Evolutionary conservation across 31 red algal genomes (phyloP), one percentile per base, ranked within the genome.

Genomic region (Asparagopsis taxiformis): DNA sequence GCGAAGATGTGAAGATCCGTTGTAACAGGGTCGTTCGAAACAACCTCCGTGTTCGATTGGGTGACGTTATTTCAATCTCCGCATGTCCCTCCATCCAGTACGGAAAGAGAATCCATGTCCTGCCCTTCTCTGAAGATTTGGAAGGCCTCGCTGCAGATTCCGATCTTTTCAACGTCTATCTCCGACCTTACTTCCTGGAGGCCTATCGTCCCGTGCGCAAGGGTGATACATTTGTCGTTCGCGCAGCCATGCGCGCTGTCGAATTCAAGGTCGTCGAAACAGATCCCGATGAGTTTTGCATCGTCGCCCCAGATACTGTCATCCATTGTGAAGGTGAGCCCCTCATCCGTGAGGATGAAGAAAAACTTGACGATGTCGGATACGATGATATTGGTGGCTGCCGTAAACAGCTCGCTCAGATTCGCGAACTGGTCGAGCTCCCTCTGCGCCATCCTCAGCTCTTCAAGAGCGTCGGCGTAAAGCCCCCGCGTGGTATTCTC

Each of bases 251-350:
- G 88, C 97, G 97, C 24, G 82, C 97, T 26, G 91, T 99, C 19
- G 97, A 99, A 70, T 99, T 99, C 58, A 99, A 99, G 74, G 91
- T 99, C 36, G 97, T 99, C 6, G 97, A 99, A 68, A 99, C 97
- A 6, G 97, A 99, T 82, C 97, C 97, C 15, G 97, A 93, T 17
- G 97, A 95, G 62, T 99, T 84, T 64, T 99, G 97, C 58, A 99
- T 95, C 57, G 97, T 99, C 21, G 91, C 91, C 16, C 97, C 97
- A 20, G 97, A 99, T 50, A 95, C 91, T 34, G 97, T 99, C 20
- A 99, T 99, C 58, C 97, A 99, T 59, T 99, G 97, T 59, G 91
- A 99, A 65, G 97, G 97, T 35, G 97, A 99, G 8, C 89, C 97
- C 21, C 81, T 99, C 33, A 91, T 90, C 56, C 88, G 97, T 21